Evolutionary conservation across 176 grass and related monocot species (phyloP), one percentile per base, ranked within the genome.

Genomic region (Bonia amplexicaulis): DNA sequence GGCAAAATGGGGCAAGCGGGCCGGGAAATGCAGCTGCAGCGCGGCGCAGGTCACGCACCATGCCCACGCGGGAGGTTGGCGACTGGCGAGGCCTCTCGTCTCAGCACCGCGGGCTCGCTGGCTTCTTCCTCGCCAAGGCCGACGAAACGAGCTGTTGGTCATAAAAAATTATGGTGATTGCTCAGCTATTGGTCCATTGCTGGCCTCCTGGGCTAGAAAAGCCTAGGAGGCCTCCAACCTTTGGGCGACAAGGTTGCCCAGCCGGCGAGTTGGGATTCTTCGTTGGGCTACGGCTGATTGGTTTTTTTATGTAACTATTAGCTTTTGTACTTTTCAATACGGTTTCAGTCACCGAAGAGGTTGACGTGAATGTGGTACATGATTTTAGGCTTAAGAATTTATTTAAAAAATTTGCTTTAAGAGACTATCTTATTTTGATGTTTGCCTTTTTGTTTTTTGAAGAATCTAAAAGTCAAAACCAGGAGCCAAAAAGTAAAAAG

Each of bases 271-370:
- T 41, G 6, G 39, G 39, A 7, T 7, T 41, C 7, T 7, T 41
- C 6, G 0, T 37, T 37, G 35, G 2, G 3, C 35, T 37, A 37
- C 35, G 2, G 35, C 0, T 37, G 35, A 37, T 37, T 37, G 35
- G 4, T 37, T 37, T 37, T 37, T 37, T 0, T 3, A 5, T 37
- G 35, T 37, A 37, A 37, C 35, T 37, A 37, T 5, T 37, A 37
- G 35, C 4, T 3, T 5, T 37, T 37, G 35, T 5, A 37, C 35
- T 37, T 37, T 37, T 37, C 5, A 37, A 37, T 4, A 37, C 2
- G 35, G 35, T 0, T 4, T 4, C 4, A 35, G 0, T 4, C 0
- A 5, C 0, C 4, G 0, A 5, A 37, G 35, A 37, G 0, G 4
- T 37, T 4, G 35, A 37, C 4, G 0, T 37, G 35, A 5, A 37